Evolutionary conservation across 768 basidiomycete genomes (phyloP).

Genomic region (Agrocybe praecox): DNA sequence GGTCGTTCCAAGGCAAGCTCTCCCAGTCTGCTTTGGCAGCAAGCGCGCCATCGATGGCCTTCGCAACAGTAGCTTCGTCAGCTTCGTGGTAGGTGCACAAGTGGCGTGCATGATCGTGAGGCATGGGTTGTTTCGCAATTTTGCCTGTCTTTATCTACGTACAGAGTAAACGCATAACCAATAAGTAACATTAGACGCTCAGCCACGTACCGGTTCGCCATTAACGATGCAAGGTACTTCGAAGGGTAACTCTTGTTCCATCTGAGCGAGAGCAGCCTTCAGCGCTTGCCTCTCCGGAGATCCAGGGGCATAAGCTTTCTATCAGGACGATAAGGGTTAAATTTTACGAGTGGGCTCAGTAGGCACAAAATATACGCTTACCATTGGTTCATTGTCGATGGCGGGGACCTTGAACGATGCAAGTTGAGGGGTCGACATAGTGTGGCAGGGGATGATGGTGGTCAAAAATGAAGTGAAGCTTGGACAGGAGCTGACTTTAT

Average conservation of each 20-base stretch:
- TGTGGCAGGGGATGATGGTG: constrained; percentile 23
- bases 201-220: constrained; percentile 70
- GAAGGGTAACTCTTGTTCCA: constrained; percentile 84
- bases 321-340: constrained; percentile 2
- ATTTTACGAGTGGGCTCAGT: neutral
- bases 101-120: constrained; percentile 81
- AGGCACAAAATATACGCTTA: constrained; percentile 29
- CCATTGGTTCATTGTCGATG: constrained; percentile 95
- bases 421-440: constrained; percentile 73
- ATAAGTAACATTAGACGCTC: constrained; percentile 1
- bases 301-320: constrained; percentile 80
- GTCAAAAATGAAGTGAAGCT: constrained; percentile 4
- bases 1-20: constrained; percentile 92
- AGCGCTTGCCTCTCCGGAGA: constrained; percentile 78
- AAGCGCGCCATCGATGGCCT: constrained; percentile 87
- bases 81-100: constrained; percentile 91
- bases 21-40: constrained; percentile 91
- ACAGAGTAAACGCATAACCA: neutral
- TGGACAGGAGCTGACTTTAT: constrained; percentile 4
- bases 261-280: constrained; percentile 71
- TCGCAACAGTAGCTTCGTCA: constrained; percentile 68
- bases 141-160: constrained; percentile 79
- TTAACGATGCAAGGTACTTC: constrained; percentile 94
- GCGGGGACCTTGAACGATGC: constrained; percentile 85
- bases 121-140: constrained; percentile 77